A percentile compares a stretch with the other conserved stretches of the same genome.
phyloP scores from a whole-genome alignment of 1,284 basidiomycete species.

The Pisolithus thermaeus region DNA sequence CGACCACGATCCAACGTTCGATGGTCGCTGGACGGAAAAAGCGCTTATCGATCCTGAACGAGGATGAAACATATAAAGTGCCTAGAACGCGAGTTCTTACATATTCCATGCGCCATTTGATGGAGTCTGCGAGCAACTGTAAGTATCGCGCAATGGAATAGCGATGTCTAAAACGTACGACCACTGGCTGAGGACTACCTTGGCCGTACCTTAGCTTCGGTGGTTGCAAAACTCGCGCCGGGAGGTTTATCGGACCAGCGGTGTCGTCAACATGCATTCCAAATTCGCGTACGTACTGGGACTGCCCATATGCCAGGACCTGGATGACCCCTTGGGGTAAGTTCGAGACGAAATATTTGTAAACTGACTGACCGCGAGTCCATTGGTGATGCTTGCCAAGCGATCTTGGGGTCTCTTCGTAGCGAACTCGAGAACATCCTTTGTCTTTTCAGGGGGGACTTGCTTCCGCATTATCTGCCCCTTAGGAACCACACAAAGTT shows the following conservation, averaged over 20 bases:
- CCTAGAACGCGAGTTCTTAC: constrained; percentile 27
- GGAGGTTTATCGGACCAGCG: constrained; percentile 43
- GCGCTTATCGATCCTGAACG: constrained; percentile 54
- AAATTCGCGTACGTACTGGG: constrained; percentile 66
- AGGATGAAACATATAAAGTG: constrained; percentile 3
- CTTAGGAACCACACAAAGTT: constrained; percentile 55
- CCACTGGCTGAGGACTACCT: constrained; percentile 43
- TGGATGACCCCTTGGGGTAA: constrained; percentile 18
- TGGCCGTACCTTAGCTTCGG: constrained; percentile 59
- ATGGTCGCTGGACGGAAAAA: constrained; percentile 52
- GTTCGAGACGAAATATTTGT: not conserved
- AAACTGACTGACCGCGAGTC: constrained; percentile 40
- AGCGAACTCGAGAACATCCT: constrained; percentile 62
- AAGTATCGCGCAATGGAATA: not conserved
- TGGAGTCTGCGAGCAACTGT: constrained; percentile 37
- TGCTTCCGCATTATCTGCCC: constrained; percentile 75
- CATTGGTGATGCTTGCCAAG: constrained; percentile 51
- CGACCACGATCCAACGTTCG: constrained; percentile 51
- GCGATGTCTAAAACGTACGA: constrained; percentile 35
- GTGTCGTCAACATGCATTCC: constrained; percentile 52
- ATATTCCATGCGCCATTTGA: constrained; percentile 70
- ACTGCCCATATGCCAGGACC: constrained; percentile 66
- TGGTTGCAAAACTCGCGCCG: constrained; percentile 55
- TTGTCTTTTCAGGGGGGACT: constrained; percentile 61
- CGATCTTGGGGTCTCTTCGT: constrained; percentile 62